Conservation (phyloP, 192 early-diverging fungal genomes). For the Coemansia guatemalensis region DNA sequence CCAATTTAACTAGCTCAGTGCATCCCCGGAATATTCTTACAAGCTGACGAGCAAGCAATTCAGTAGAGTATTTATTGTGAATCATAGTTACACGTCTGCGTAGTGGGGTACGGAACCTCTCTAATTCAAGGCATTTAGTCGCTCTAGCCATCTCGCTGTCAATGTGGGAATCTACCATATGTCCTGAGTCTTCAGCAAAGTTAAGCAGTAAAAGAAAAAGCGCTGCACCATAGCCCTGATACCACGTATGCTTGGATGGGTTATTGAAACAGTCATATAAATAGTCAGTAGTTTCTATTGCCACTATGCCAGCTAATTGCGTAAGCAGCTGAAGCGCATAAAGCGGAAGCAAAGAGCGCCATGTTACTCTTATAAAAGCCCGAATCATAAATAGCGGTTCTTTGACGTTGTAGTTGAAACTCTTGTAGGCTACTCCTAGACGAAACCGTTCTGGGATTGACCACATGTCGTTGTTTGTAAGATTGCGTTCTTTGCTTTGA, state of each 20-base stretch:
- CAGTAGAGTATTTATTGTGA: not conserved
- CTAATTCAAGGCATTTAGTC: constrained; percentile 14
- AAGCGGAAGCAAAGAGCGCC: constrained; percentile 26
- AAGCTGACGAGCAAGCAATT: no score
- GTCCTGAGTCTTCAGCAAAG: not conserved
- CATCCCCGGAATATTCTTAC: no score
- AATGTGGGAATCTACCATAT: not conserved
- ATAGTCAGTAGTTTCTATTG: constrained; percentile 1
- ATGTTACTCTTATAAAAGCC: constrained; percentile 22
- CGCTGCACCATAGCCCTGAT: constrained; percentile 11
- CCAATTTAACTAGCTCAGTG: constrained; percentile 5
- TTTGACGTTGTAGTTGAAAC: constrained; percentile 21
- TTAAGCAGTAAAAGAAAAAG: constrained; percentile 1
- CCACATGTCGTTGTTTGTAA: constrained; percentile 16
- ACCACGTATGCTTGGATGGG: constrained; percentile 13
- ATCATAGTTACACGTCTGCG: constrained; percentile 9
- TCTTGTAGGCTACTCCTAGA: constrained; percentile 8
- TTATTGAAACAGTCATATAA: constrained; percentile 14
- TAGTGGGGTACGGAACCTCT: constrained; percentile 24
- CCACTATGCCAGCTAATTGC: not conserved
- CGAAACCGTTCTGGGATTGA: constrained; percentile 13
- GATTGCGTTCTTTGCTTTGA: constrained; percentile 12
- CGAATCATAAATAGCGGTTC: constrained; percentile 31
- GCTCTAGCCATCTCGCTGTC: constrained; percentile 7
- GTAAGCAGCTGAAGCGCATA: constrained; percentile 10